Conservation (phyloP, 495 filamentous ascomycete species). For the Aspergillus asperescens region DNA sequence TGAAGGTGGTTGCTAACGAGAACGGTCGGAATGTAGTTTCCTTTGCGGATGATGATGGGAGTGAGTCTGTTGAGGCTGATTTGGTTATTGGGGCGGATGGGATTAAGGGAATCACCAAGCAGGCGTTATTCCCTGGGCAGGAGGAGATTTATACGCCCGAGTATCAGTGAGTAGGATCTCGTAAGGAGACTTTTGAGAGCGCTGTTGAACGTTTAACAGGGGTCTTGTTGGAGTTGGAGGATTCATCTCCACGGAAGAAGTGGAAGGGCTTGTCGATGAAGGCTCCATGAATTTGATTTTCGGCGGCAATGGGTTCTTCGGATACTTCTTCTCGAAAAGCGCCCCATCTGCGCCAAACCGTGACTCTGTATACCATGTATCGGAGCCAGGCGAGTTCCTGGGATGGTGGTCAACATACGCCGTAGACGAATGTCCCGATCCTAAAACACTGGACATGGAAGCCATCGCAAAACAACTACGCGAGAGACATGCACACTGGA, state of each 20-base stretch:
- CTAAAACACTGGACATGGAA: constrained; percentile 33
- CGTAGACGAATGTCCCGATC: constrained; percentile 32
- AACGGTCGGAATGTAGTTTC: constrained; percentile 20
- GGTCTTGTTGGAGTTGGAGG: constrained; percentile 51
- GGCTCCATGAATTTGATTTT: constrained; percentile 50
- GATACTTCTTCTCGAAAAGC: constrained; percentile 42
- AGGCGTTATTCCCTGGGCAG: constrained; percentile 38
- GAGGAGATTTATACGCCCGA: constrained; percentile 31
- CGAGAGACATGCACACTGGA: constrained; percentile 43
- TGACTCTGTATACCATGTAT: constrained; percentile 27
- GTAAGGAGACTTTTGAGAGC: background rate
- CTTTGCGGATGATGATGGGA: constrained; percentile 33
- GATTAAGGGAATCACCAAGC: constrained; percentile 46
- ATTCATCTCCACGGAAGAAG: constrained; percentile 36
- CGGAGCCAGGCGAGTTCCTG: constrained; percentile 30
- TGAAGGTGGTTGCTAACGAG: constrained; percentile 16
- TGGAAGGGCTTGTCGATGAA: constrained; percentile 23
- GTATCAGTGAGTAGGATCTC: constrained; percentile 28
- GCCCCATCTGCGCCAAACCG: constrained; percentile 14
- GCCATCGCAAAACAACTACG: constrained; percentile 37
- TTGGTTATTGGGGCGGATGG: constrained; percentile 61
- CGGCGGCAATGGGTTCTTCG: constrained; percentile 54
- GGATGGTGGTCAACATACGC: constrained; percentile 50
- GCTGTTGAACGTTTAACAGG: constrained; percentile 22
- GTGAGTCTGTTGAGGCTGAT: constrained; percentile 37